A percentile compares a stretch with the other conserved stretches of the same genome.
phyloP scores from a whole-genome alignment of 1,284 basidiomycete genomes.

The Trametes hirsuta region DNA sequence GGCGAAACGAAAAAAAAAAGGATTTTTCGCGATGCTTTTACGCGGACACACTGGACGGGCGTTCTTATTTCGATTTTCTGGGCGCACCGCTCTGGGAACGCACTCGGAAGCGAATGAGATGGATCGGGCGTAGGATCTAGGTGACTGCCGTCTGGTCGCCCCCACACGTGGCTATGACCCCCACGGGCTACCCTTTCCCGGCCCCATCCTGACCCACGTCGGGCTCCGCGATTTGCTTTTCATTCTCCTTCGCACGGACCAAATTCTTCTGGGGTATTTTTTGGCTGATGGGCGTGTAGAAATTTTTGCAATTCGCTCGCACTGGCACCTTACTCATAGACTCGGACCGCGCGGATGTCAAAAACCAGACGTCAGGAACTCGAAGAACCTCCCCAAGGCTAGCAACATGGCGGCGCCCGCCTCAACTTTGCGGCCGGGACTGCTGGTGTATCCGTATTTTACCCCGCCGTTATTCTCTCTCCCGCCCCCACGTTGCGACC shows the following conservation, averaged over 20 bases:
- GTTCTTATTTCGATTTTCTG: background rate
- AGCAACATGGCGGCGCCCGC: too few species aligned
- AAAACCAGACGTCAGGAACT: too few species aligned
- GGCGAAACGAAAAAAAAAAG: background rate
- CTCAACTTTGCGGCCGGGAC: too few species aligned
- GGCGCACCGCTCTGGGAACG: background rate
- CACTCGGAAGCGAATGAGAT: slow-evolving; percentile 2
- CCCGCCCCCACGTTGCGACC: too few species aligned
- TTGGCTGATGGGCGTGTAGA: background rate
- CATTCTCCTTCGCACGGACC: background rate
- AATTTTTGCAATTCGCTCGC: too few species aligned
- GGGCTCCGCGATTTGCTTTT: background rate
- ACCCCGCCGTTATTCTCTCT: too few species aligned
- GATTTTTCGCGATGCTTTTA: background rate
- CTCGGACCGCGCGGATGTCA: too few species aligned
- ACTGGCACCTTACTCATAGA: too few species aligned
- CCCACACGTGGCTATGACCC: slow-evolving; percentile 4
- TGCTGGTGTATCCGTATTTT: too few species aligned
- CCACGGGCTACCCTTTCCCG: background rate
- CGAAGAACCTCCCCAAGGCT: too few species aligned
- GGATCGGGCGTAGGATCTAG: background rate
- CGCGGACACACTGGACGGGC: background rate
- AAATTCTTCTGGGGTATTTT: background rate
- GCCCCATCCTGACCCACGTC: background rate
- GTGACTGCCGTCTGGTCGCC: background rate